Conservation (phyloP, 495 filamentous ascomycete species). For the Tetracladium marchalianum region DNA sequence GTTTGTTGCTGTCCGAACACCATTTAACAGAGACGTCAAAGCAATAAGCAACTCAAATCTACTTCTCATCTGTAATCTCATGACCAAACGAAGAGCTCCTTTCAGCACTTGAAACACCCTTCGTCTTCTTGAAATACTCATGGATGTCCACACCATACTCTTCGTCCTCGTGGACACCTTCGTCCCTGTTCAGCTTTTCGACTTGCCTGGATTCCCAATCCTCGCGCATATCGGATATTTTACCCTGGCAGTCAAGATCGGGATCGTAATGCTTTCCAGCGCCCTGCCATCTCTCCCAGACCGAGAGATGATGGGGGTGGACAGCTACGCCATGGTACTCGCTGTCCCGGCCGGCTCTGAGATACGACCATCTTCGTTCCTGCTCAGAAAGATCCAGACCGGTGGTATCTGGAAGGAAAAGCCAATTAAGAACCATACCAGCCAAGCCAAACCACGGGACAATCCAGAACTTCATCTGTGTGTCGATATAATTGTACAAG, state of each 20-base stretch:
- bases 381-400: constrained; percentile 91
- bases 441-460: constrained; percentile 86
- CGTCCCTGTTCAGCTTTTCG: constrained; percentile 1
- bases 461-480: constrained; percentile 69
- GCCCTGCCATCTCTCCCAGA: constrained; percentile 67
- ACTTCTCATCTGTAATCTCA: no score
- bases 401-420: constrained; percentile 88
- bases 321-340: constrained; percentile 88
- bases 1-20: no score
- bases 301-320: constrained; percentile 72
- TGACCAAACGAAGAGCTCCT: no score
- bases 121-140: constrained; percentile 6
- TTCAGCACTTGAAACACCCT: no score
- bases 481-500: constrained; percentile 80
- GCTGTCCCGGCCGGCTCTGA: constrained; percentile 58
- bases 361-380: constrained; percentile 76
- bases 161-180: constrained; percentile 4
- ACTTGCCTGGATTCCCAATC: constrained; percentile 52
- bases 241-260: constrained; percentile 63
- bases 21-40: no score
- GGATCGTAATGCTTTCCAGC: constrained; percentile 70
- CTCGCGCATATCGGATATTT: constrained; percentile 66
- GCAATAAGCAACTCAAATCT: no score
- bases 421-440: constrained; percentile 63
- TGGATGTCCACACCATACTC: constrained; percentile 11